phyloP scores from a whole-genome alignment of 1,284 basidiomycete species.

The Cryptococcus sp. region DNA sequence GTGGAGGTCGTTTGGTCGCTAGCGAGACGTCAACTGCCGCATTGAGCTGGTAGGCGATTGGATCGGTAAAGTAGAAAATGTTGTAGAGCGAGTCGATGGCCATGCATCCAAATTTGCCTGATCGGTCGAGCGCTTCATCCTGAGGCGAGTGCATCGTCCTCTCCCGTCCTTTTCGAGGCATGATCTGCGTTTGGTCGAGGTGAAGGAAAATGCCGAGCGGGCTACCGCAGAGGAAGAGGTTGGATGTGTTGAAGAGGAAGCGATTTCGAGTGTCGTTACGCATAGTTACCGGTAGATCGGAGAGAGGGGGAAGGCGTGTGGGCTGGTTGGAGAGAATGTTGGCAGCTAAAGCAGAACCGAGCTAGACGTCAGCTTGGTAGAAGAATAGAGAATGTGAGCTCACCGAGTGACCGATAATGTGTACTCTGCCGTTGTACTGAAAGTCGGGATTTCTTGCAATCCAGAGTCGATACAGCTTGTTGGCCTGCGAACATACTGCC shows the following conservation, averaged over 20 bases:
- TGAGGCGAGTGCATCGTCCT: constrained; percentile 49
- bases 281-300: constrained; percentile 43
- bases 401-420: constrained; percentile 47
- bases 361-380: constrained; percentile 17
- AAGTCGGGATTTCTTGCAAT: constrained; percentile 53
- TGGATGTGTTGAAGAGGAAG: constrained; percentile 51
- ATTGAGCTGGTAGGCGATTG: constrained; percentile 49
- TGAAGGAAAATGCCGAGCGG: constrained; percentile 54
- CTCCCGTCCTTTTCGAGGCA: constrained; percentile 52
- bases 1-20: constrained; percentile 44
- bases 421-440: constrained; percentile 48
- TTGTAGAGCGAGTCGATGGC: constrained; percentile 52
- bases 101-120: constrained; percentile 53
- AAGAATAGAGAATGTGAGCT: constrained; percentile 6
- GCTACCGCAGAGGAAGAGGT: constrained; percentile 52
- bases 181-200: constrained; percentile 52
- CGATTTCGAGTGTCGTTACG: constrained; percentile 33
- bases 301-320: constrained; percentile 48
- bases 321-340: constrained; percentile 55
- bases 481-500: constrained; percentile 48
- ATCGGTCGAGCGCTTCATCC: constrained; percentile 50
- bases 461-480: constrained; percentile 53
- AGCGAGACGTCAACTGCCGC: constrained; percentile 41
- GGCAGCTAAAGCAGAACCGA: constrained; percentile 53
- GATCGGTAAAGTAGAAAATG: constrained; percentile 53